Percentiles rank a stretch among this genome's conserved stretches.
Evolutionary conservation across 768 basidiomycete species (phyloP).

Genomic region (Podaxis pistillaris): DNA sequence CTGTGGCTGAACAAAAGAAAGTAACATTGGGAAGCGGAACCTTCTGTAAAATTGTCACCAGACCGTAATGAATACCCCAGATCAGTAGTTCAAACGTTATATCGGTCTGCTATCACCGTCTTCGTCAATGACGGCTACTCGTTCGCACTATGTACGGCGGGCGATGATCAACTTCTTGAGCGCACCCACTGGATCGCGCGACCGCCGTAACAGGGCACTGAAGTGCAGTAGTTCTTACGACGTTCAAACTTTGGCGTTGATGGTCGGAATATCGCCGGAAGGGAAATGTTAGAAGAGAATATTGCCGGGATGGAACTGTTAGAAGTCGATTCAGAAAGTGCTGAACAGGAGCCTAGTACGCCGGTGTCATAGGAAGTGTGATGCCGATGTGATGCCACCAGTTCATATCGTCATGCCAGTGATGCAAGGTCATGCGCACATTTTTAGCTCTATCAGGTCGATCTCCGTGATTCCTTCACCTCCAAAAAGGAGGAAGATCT

Average conservation of each 20-base stretch:
- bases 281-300: neutral
- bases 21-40: neutral
- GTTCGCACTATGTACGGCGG: neutral
- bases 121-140: neutral
- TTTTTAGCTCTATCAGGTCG: neutral
- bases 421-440: neutral
- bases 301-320: neutral
- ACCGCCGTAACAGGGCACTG: neutral
- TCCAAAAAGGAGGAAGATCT: no score
- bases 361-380: neutral
- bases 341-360: neutral
- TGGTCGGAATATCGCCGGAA: neutral
- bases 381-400: neutral
- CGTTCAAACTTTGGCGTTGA: neutral
- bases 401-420: neutral
- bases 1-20: neutral
- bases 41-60: neutral
- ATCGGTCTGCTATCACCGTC: neutral
- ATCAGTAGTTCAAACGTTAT: neutral
- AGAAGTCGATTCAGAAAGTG: neutral
- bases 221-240: neutral
- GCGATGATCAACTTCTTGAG: neutral
- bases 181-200: neutral
- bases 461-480: no score
- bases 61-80: neutral